A percentile compares a stretch with the other conserved stretches of the same genome.
phyloP scores from a whole-genome alignment of 2,329 filamentous ascomycete species.

The Microdochium paspali region DNA sequence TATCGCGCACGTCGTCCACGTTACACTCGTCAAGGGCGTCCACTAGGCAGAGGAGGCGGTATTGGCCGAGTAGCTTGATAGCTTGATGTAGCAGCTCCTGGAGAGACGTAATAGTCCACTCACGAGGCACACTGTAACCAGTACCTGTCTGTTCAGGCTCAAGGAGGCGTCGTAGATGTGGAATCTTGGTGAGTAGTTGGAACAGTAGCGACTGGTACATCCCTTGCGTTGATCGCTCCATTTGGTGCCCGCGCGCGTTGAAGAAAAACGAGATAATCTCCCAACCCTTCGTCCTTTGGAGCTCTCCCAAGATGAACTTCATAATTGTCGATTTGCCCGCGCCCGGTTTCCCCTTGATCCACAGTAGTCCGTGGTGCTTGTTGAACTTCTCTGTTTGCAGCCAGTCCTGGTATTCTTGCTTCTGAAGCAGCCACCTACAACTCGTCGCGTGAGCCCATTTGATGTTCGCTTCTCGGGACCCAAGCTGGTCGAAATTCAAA shows the following conservation, averaged over 20 bases:
- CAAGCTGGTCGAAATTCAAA: neutral
- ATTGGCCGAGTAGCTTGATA: constrained; percentile 1
- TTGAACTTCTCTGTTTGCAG: neutral
- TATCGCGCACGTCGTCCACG: constrained; percentile 7
- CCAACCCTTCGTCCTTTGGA: neutral
- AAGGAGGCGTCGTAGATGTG: constrained; percentile 20
- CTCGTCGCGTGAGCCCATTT: neutral
- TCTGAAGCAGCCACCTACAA: constrained; percentile 2
- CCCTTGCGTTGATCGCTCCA: constrained; percentile 32
- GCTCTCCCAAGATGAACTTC: neutral
- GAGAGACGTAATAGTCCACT: constrained; percentile 1
- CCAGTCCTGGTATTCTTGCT: neutral
- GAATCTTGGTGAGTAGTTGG: constrained; percentile 27
- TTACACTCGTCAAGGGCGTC: constrained; percentile 13
- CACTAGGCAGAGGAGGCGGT: constrained; percentile 6
- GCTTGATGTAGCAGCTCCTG: constrained; percentile 4
- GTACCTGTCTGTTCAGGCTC: constrained; percentile 9
- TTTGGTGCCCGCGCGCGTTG: constrained; percentile 29
- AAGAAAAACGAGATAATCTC: constrained; percentile 33
- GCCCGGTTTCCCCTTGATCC: constrained; percentile 5
- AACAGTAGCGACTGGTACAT: constrained; percentile 37
- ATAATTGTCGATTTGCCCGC: constrained; percentile 4
- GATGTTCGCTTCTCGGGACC: neutral
- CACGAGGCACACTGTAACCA: too few relatives aligned
- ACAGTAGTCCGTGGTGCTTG: constrained; percentile 1